Evolutionary conservation across 768 basidiomycete species (phyloP).

Genomic region (Leccinum truebloodii): DNA sequence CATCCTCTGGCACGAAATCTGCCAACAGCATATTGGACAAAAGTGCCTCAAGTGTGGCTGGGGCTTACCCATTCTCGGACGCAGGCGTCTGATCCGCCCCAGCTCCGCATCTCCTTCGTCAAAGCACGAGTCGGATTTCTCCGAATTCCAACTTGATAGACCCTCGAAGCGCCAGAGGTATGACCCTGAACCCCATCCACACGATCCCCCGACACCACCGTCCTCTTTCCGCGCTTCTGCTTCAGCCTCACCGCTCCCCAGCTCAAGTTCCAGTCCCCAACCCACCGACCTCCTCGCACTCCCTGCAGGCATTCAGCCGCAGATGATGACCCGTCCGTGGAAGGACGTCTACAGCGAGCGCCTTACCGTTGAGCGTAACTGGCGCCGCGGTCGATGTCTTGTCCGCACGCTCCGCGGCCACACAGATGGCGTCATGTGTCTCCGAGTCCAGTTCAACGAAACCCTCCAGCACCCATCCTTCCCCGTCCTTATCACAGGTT

Average conservation of each 20-base stretch:
- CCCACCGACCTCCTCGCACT: slow-evolving; percentile 30
- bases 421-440: slow-evolving; percentile 95
- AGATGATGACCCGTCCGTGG: slow-evolving; percentile 83
- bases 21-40: slow-evolving; percentile 97
- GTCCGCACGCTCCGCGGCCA: slow-evolving; percentile 89
- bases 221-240: slow-evolving; percentile 20
- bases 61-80: slow-evolving; percentile 91
- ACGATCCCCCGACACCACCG: background rate
- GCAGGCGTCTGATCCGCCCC: slow-evolving; percentile 51
- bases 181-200: slow-evolving; percentile 1
- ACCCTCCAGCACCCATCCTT: slow-evolving; percentile 79
- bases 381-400: slow-evolving; percentile 89
- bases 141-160: slow-evolving; percentile 29
- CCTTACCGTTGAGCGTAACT: slow-evolving; percentile 94
- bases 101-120: slow-evolving; percentile 37
- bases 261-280: slow-evolving; percentile 7
- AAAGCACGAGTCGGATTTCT: slow-evolving; percentile 44
- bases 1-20: slow-evolving; percentile 92
- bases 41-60: slow-evolving; percentile 97
- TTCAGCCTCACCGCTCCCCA: slow-evolving; percentile 10
- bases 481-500: slow-evolving; percentile 95
- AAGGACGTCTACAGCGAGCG: slow-evolving; percentile 98
- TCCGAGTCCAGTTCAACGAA: slow-evolving; percentile 94
- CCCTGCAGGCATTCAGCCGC: slow-evolving; percentile 28
- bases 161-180: slow-evolving; percentile 54